phyloP scores from a whole-genome alignment of 805 yeast genomes.

The Candida nitratophila region DNA sequence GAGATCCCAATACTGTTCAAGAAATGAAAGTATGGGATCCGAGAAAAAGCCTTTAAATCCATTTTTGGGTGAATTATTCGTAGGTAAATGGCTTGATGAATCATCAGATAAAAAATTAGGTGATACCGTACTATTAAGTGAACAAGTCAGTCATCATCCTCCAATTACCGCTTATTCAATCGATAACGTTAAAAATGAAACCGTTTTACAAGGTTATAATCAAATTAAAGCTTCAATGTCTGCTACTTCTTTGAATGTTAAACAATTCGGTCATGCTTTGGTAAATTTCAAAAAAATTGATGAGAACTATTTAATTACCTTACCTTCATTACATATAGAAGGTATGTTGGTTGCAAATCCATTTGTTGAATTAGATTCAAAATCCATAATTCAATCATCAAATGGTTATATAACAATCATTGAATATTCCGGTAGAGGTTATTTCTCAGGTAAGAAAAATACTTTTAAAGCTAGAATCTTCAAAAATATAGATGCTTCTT shows the following conservation, averaged over 20 bases:
- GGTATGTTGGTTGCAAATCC: conserved; percentile 90
- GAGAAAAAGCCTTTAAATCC: conserved; percentile 98
- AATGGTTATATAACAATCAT: conserved; percentile 67
- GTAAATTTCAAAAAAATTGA: conserved; percentile 53
- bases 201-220: conserved; percentile 79
- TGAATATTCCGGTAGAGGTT: conserved; percentile 89
- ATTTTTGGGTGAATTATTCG: conserved; percentile 88
- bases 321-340: conserved; percentile 93
- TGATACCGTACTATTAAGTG: conserved; percentile 72
- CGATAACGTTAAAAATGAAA: conserved; percentile 62
- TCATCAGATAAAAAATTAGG: conserved; percentile 47
- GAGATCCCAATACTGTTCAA: conserved; percentile 87
- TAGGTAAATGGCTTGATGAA: conserved; percentile 75
- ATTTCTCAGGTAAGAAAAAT: conserved; percentile 92
- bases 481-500: conserved; percentile 41
- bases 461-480: conserved; percentile 80
- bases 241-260: conserved; percentile 69
- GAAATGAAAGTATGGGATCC: conserved; percentile 87
- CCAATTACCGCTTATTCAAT: conserved; percentile 93
- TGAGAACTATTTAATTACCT: conserved; percentile 72
- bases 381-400: conserved; percentile 76
- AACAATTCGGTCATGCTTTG: conserved; percentile 89
- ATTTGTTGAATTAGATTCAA: conserved; percentile 89
- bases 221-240: conserved; percentile 82
- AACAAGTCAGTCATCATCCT: conserved; percentile 97